Percentiles rank a stretch among this genome's conserved stretches.
phyloP scores from a whole-genome alignment of 2,329 filamentous ascomycete genomes.

The Colletotrichum limetticola region DNA sequence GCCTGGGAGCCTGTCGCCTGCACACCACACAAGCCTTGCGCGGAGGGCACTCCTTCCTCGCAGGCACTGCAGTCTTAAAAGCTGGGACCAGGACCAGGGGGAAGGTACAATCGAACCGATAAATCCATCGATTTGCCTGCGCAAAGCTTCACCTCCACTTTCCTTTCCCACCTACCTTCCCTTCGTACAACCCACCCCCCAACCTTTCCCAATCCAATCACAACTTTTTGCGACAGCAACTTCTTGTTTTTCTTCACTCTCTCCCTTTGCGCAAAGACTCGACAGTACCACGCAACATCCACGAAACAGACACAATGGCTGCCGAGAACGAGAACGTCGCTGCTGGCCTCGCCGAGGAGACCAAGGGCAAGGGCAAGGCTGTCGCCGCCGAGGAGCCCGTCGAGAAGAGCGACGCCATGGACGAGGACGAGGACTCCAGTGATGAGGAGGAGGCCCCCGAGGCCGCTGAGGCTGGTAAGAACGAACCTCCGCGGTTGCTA shows the following conservation, averaged over 20 bases:
- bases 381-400: slow-evolving; percentile 60
- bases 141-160: slow-evolving; percentile 24
- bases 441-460: slow-evolving; percentile 73
- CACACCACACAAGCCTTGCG: slow-evolving; percentile 17
- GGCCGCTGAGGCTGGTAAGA: slow-evolving; percentile 41
- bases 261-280: not conserved
- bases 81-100: slow-evolving; percentile 20
- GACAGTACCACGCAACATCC: slow-evolving; percentile 34
- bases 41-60: not conserved
- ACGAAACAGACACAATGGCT: slow-evolving; percentile 54
- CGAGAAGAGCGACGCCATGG: slow-evolving; percentile 73
- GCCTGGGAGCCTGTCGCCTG: slow-evolving; percentile 8
- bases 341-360: slow-evolving; percentile 57
- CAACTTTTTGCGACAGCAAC: not conserved
- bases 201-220: slow-evolving; percentile 5
- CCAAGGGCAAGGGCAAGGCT: slow-evolving; percentile 92
- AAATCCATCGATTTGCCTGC: slow-evolving; percentile 26
- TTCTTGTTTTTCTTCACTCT: not conserved
- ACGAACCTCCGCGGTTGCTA: slow-evolving; percentile 32
- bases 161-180: slow-evolving; percentile 26
- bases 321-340: slow-evolving; percentile 59
- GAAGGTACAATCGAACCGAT: slow-evolving; percentile 34
- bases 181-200: not conserved
- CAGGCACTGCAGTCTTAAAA: slow-evolving; percentile 24
- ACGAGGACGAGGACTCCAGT: slow-evolving; percentile 78